Evolutionary conservation across 208 protist genomes (phyloP), one percentile per base, ranked within the genome.

Genomic region (Balamuthia mandrillaris): DNA sequence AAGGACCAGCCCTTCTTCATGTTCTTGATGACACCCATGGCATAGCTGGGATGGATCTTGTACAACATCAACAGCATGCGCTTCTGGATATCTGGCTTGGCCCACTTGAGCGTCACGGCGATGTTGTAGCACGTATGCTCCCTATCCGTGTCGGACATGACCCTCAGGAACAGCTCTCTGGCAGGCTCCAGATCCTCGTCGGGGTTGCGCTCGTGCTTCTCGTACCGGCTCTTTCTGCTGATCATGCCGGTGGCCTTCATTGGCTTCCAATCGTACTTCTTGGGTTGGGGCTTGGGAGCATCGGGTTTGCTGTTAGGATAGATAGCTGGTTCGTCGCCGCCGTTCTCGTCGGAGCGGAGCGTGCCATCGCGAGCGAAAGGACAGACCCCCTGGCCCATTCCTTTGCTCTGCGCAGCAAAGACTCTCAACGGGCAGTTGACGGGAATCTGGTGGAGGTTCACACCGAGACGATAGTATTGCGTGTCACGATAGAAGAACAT

Each of bases 401-500:
- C n/a, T n/a, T n/a, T n/a, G n/a, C n/a, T n/a, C n/a, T n/a, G n/a
- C n/a, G n/a, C n/a, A n/a, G n/a, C n/a, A n/a, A n/a, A n/a, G n/a
- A n/a, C n/a, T n/a, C n/a, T n/a, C 39, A 70, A 9, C 42, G 92
- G 91, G 37, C 78, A 52, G 81, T 96, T 96, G 45, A 96, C 86
- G 75, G 94, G 94, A 44, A 96, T 86, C 81, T 91, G 81, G 44
- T 81, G 31, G 83, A 93, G 94, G 78, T 96, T 94, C 4, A 58
- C 75, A 61, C 94, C 94, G 0, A 96, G 86, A 65, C 94, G 89
- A 82, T 95, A 85, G 75, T 88, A 82, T n/a, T 95, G 93, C 0
- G 94, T 93, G 70, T 96, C 94, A 41, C 37, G 33, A 75, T 96
- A 96, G 27, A 84, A 88, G 87, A 96, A 94, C 9, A 94, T 58